These are phyloP conservation scores for Yarrowia osloensis DNA, from an alignment of 805 yeast species.

Conservation along the genomic window DNA sequence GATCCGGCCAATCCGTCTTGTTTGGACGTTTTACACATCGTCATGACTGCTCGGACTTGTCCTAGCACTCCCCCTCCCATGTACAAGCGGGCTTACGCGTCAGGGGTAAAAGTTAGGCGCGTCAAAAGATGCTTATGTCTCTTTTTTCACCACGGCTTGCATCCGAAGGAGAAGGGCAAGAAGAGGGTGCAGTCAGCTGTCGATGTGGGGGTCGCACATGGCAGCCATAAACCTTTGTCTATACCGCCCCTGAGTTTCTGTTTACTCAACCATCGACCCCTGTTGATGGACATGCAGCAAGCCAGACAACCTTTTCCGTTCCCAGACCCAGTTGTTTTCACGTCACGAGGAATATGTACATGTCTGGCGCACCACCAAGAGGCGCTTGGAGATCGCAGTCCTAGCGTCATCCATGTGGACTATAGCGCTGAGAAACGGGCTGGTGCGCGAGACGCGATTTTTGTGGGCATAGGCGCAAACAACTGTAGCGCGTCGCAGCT, in stretches of 20 bases:
- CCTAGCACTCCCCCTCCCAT: not conserved
- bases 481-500: not conserved
- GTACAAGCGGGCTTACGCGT: conserved; percentile 11
- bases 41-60: no score
- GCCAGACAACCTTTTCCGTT: not conserved
- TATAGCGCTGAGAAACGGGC: not conserved
- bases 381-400: not conserved
- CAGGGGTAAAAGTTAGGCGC: conserved; percentile 28
- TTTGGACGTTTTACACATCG: not conserved
- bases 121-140: not conserved
- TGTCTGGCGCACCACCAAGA: not conserved
- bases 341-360: conserved; percentile 16
- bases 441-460: not conserved
- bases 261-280: not conserved
- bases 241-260: not conserved
- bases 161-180: no score
- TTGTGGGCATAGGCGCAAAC: not conserved
- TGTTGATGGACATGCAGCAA: not conserved
- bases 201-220: no score
- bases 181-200: no score
- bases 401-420: no score
- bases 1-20: not conserved
- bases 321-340: not conserved
- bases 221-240: no score
- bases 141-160: not conserved